Conservation (phyloP, 352 stramenopile species). For the Pythium volutum region DNA sequence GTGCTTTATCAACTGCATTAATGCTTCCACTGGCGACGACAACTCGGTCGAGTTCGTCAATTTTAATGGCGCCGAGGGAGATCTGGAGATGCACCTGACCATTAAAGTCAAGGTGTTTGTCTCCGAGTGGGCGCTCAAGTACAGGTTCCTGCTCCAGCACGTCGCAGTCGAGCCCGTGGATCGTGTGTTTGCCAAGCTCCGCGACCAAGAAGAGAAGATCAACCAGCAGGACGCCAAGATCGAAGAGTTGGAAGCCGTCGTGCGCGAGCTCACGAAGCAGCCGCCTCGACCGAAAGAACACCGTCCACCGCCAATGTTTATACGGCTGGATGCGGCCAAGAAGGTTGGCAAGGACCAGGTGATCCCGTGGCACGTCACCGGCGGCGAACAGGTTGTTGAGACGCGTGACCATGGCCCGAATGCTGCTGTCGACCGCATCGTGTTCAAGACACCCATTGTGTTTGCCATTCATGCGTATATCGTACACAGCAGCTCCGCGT, state of each 20-base stretch:
- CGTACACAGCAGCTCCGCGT: not conserved
- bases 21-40: not conserved
- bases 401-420: not conserved
- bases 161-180: slow-evolving; percentile 8
- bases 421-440: not conserved
- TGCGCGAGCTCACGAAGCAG: not conserved
- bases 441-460: not conserved
- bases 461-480: not conserved
- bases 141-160: slow-evolving; percentile 10
- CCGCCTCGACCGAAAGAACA: not conserved
- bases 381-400: not conserved
- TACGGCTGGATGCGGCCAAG: not conserved
- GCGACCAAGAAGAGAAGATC: slow-evolving; percentile 19
- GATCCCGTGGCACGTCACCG: not conserved
- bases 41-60: not conserved
- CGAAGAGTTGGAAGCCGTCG: not conserved
- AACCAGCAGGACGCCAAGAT: not conserved
- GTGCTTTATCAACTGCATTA: slow-evolving; percentile 2
- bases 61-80: not conserved
- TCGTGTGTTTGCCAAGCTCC: slow-evolving; percentile 7
- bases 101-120: not conserved
- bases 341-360: not conserved
- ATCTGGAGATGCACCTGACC: not conserved
- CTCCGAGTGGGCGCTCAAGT: slow-evolving; percentile 6
- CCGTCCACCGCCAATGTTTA: not conserved